phyloP scores from a whole-genome alignment of 345 rosid genomes.

The Limnanthes douglasii region DNA sequence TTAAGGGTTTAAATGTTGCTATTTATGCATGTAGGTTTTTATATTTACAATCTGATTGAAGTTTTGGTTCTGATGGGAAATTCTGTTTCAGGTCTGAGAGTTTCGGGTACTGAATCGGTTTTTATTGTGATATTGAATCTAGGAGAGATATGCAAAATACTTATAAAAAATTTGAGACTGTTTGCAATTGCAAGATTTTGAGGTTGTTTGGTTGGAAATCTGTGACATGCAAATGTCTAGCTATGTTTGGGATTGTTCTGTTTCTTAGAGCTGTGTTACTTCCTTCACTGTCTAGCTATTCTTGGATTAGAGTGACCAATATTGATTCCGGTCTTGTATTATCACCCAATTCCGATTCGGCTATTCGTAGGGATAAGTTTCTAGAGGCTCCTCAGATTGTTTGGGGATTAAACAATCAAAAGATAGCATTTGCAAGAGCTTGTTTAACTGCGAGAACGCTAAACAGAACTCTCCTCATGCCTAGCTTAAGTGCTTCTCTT shows the following conservation, averaged over 20 bases:
- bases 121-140: too few relatives aligned
- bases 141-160: too few relatives aligned
- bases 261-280: conserved; percentile 30
- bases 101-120: too few relatives aligned
- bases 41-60: too few relatives aligned
- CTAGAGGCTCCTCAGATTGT: conserved; percentile 90
- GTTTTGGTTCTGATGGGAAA: too few relatives aligned
- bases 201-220: conserved; percentile 25
- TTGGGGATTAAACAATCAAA: conserved; percentile 97
- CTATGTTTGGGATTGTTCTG: conserved; percentile 31
- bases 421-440: conserved; percentile 94
- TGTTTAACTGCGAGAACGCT: conserved; percentile 76
- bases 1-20: too few relatives aligned
- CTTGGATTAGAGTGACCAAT: conserved; percentile 8
- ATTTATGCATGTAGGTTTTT: too few relatives aligned
- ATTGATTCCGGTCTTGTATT: conserved; percentile 10
- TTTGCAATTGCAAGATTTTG: conserved; percentile 17
- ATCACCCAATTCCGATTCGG: conserved; percentile 13
- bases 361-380: conserved; percentile 46
- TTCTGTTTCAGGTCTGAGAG: too few relatives aligned
- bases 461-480: conserved; percentile 86
- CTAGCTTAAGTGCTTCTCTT: conserved; percentile 84
- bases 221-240: conserved; percentile 40
- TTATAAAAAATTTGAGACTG: too few relatives aligned
- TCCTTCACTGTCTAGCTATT: conserved; percentile 16